phyloP scores from a whole-genome alignment of 495 filamentous ascomycete genomes.

The Pyronema omphalodes region DNA sequence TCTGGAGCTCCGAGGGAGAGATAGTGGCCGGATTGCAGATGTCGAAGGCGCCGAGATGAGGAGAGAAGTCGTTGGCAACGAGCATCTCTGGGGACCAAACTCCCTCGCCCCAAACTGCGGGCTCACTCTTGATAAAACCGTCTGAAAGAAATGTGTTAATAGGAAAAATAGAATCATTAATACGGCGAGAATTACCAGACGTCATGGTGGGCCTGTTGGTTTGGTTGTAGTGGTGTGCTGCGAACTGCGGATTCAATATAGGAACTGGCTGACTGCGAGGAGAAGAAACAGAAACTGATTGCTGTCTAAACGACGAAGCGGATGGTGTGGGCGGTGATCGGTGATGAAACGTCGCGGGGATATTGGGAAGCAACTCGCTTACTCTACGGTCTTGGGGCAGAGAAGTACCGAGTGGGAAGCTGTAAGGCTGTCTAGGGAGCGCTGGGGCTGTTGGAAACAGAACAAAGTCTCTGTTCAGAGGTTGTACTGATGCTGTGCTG shows the following conservation, averaged over 20 bases:
- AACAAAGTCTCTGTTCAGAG: conserved; percentile 20
- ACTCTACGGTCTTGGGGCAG: conserved; percentile 28
- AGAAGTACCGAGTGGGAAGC: conserved; percentile 16
- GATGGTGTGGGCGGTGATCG: not conserved
- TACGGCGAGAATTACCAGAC: conserved; percentile 1
- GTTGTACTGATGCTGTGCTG: conserved; percentile 3
- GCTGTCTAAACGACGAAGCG: not conserved
- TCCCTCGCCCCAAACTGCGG: conserved; percentile 35
- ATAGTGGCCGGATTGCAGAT: conserved; percentile 40
- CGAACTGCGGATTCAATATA: conserved; percentile 35
- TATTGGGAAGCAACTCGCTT: conserved; percentile 37
- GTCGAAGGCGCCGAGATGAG: conserved; percentile 14
- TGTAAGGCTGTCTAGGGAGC: conserved; percentile 19
- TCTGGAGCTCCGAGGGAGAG: conserved; percentile 68
- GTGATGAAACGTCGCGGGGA: not conserved
- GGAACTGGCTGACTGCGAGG: conserved; percentile 28
- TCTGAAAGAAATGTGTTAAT: not conserved
- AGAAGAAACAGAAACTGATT: not conserved
- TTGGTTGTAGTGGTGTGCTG: conserved; percentile 15
- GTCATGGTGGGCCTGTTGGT: conserved; percentile 2
- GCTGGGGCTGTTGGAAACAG: conserved; percentile 17
- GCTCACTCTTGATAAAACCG: not conserved
- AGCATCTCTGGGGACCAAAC: conserved; percentile 31
- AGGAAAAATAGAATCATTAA: not conserved
- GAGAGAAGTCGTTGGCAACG: conserved; percentile 25